Percentiles rank a stretch among this genome's conserved stretches.
Conservation (phyloP, 106 monocot genomes). For the Cymbidium sinense region DNA sequence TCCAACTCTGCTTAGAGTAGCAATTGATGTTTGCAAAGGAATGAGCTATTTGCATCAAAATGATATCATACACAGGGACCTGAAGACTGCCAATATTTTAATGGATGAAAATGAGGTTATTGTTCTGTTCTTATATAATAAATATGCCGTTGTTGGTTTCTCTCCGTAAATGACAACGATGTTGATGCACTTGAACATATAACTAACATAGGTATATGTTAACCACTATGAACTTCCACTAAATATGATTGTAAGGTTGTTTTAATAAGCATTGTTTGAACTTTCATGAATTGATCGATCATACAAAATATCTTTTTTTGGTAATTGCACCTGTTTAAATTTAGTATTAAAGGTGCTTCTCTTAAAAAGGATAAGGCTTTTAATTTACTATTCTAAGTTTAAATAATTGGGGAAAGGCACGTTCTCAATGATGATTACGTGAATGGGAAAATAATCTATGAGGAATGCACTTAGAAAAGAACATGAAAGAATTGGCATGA, state of each 20-base stretch:
- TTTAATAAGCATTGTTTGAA: not conserved
- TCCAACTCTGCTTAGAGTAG: constrained; percentile 68
- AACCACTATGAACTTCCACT: not conserved
- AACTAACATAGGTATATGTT: not conserved
- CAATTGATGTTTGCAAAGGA: constrained; percentile 90
- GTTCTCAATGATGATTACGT: too few relatives aligned
- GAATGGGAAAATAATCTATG: too few relatives aligned
- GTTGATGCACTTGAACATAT: not conserved
- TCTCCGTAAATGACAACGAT: not conserved
- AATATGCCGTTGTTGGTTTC: not conserved
- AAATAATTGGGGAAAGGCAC: too few relatives aligned
- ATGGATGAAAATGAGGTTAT: constrained; percentile 95
- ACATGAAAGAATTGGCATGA: too few relatives aligned
- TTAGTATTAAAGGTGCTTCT: not conserved
- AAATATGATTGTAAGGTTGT: constrained; percentile 1
- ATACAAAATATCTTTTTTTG: not conserved
- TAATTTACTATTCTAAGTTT: not conserved
- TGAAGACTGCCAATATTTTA: constrained; percentile 92
- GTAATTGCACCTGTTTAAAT: not conserved
- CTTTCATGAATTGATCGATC: not conserved
- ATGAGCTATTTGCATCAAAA: constrained; percentile 97
- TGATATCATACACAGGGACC: constrained; percentile 88
- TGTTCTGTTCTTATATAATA: not conserved
- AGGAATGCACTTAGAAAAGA: too few relatives aligned
- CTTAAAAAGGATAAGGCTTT: not conserved